phyloP scores from a whole-genome alignment of 2,329 filamentous ascomycete genomes.

The Scedosporium minutisporum region DNA sequence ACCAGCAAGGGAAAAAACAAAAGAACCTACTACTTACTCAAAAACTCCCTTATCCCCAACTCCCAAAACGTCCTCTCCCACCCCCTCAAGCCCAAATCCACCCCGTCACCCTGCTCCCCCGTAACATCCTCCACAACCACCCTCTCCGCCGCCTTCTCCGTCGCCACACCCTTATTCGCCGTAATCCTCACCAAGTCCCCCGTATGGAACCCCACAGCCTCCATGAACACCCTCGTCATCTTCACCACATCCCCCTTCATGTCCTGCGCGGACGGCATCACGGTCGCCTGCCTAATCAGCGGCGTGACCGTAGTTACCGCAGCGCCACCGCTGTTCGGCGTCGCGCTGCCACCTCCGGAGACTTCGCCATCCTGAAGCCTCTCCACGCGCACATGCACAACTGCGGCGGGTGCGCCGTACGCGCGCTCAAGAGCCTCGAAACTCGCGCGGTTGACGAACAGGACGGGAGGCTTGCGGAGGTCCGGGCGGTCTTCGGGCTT shows the following conservation, averaged over 20 bases:
- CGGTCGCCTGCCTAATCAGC: slow-evolving; percentile 1
- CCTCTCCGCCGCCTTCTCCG: slow-evolving; percentile 37
- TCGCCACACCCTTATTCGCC: slow-evolving; percentile 30
- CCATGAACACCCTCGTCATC: slow-evolving; percentile 64
- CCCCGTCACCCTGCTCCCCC: neutral
- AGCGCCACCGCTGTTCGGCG: neutral
- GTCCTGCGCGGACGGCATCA: slow-evolving; percentile 3
- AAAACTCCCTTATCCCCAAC: slow-evolving; percentile 20
- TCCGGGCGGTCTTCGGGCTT: slow-evolving; percentile 4
- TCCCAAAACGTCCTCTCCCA: slow-evolving; percentile 27
- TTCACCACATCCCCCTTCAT: slow-evolving; percentile 40
- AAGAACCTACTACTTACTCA: slow-evolving; percentile 16
- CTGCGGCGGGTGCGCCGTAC: neutral
- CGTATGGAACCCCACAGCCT: slow-evolving; percentile 61
- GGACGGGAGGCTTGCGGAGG: slow-evolving; percentile 4
- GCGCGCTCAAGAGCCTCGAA: slow-evolving; percentile 6
- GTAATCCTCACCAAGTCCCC: slow-evolving; percentile 54
- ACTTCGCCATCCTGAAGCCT: slow-evolving; percentile 1
- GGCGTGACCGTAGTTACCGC: neutral
- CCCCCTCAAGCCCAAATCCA: slow-evolving; percentile 14
- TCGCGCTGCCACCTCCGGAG: neutral
- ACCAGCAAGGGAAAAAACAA: neutral
- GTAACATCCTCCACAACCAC: slow-evolving; percentile 55
- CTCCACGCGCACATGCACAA: slow-evolving; percentile 1
- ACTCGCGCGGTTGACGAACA: neutral